Evolutionary conservation across 495 filamentous ascomycete genomes (phyloP).

Genomic region (Diplogelasinospora grovesii): DNA sequence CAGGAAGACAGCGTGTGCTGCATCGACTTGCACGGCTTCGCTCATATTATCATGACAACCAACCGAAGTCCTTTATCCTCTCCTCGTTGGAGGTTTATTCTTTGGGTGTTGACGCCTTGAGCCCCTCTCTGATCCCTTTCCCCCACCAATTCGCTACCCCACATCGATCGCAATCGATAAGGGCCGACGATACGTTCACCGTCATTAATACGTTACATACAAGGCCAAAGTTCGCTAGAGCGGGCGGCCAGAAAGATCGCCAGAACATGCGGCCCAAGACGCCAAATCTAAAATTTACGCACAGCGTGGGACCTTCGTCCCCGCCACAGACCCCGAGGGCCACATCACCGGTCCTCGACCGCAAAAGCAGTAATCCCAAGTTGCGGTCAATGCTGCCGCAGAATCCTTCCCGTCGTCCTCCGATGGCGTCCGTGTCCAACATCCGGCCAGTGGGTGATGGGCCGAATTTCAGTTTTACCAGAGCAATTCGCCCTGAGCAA

Average conservation of each 20-base stretch:
- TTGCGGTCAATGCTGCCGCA: constrained; percentile 21
- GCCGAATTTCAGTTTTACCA: constrained; percentile 35
- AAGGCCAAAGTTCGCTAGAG: too few species aligned
- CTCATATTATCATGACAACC: constrained; percentile 50
- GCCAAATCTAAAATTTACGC: constrained; percentile 39
- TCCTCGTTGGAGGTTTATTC: constrained; percentile 50
- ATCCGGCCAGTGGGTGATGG: constrained; percentile 35
- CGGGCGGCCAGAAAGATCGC: neutral
- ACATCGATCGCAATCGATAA: constrained; percentile 20
- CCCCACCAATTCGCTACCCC: constrained; percentile 28
- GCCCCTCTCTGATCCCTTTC: constrained; percentile 9
- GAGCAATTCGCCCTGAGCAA: constrained; percentile 34
- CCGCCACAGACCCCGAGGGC: constrained; percentile 48
- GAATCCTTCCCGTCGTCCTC: constrained; percentile 16
- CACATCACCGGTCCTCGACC: constrained; percentile 33
- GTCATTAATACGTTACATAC: neutral
- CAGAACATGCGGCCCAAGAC: constrained; percentile 43
- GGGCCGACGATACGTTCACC: neutral
- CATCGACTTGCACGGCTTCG: constrained; percentile 24
- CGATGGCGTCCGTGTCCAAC: constrained; percentile 29
- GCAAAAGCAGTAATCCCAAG: constrained; percentile 25
- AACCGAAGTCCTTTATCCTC: constrained; percentile 44
- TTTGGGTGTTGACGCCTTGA: constrained; percentile 44
- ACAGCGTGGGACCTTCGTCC: constrained; percentile 44
- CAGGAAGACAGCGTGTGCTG: constrained; percentile 34